phyloP scores from a whole-genome alignment of 495 filamentous ascomycete genomes.

The Podospora anserina region DNA sequence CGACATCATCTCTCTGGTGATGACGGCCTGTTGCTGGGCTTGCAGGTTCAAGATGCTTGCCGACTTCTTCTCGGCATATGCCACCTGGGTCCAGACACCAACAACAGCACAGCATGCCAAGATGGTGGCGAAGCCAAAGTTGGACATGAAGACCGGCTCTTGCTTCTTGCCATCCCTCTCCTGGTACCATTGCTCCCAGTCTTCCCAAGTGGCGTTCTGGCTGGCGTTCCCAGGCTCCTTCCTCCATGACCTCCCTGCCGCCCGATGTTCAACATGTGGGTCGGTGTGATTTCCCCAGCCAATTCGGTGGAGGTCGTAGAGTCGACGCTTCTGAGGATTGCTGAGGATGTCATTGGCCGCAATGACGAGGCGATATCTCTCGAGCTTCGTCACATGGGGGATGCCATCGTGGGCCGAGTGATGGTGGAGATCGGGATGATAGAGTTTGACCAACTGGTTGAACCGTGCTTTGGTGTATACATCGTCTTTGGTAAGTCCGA shows the following conservation, averaged over 20 bases:
- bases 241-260: slow-evolving; percentile 47
- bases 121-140: slow-evolving; percentile 68
- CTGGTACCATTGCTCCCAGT: slow-evolving; percentile 88
- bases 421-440: slow-evolving; percentile 78
- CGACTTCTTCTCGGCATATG: slow-evolving; percentile 58
- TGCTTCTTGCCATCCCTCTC: slow-evolving; percentile 51
- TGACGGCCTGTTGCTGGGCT: slow-evolving; percentile 59
- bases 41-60: slow-evolving; percentile 57
- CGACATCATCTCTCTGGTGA: slow-evolving; percentile 57
- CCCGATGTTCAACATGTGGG: slow-evolving; percentile 36
- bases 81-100: slow-evolving; percentile 64
- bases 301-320: slow-evolving; percentile 76
- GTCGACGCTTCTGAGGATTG: slow-evolving; percentile 68
- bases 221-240: slow-evolving; percentile 56
- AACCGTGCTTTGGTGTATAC: slow-evolving; percentile 80
- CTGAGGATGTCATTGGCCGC: slow-evolving; percentile 88
- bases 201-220: slow-evolving; percentile 94
- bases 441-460: slow-evolving; percentile 89
- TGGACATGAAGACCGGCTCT: slow-evolving; percentile 65
- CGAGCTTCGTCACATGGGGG: slow-evolving; percentile 59
- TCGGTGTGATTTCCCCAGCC: slow-evolving; percentile 65
- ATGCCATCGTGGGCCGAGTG: slow-evolving; percentile 45
- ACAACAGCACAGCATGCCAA: slow-evolving; percentile 63
- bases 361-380: slow-evolving; percentile 84
- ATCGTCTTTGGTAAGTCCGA: slow-evolving; percentile 57